phyloP scores from a whole-genome alignment of 2,329 filamentous ascomycete species.

The Sporothrix brunneoviolacea region DNA sequence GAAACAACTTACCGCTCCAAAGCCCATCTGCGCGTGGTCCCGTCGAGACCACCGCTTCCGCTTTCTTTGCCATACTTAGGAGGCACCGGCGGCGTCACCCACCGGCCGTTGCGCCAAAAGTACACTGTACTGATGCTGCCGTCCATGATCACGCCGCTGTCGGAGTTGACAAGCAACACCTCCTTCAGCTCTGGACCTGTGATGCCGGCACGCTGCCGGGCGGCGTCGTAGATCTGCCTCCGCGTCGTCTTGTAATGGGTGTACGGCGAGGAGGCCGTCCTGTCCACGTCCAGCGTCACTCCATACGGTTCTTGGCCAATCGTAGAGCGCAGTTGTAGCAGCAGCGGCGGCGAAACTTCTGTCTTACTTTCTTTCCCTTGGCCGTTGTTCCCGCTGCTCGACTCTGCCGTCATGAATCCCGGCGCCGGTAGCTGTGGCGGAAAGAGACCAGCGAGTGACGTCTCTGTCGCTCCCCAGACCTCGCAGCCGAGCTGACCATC shows the following conservation, averaged over 20 bases:
- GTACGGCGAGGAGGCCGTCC: conserved; percentile 49
- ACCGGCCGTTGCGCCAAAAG: conserved; percentile 63
- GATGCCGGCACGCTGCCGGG: conserved; percentile 57
- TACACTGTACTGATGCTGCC: conserved; percentile 78
- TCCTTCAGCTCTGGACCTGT: conserved; percentile 52
- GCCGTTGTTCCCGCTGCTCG: too few species aligned
- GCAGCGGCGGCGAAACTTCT: too few species aligned
- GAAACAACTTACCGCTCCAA: conserved; percentile 49
- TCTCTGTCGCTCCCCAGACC: conserved; percentile 28
- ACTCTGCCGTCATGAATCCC: conserved; percentile 19
- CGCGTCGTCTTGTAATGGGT: conserved; percentile 83
- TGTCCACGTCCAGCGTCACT: conserved; percentile 37
- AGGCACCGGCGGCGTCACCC: conserved; percentile 73
- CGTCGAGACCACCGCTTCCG: conserved; percentile 70
- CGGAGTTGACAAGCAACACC: conserved; percentile 64
- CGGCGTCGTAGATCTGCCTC: conserved; percentile 63
- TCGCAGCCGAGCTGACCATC: conserved; percentile 42
- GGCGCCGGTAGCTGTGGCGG: conserved; percentile 49
- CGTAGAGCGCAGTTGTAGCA: conserved; percentile 18
- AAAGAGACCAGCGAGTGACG: conserved; percentile 48
- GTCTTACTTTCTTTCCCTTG: too few species aligned
- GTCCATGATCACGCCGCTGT: conserved; percentile 67
- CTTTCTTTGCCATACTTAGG: conserved; percentile 27
- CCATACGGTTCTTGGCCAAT: conserved; percentile 29
- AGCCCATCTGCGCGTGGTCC: conserved; percentile 79